Conservation (phyloP, 257 asterid species). For the Asclepias syriaca region DNA sequence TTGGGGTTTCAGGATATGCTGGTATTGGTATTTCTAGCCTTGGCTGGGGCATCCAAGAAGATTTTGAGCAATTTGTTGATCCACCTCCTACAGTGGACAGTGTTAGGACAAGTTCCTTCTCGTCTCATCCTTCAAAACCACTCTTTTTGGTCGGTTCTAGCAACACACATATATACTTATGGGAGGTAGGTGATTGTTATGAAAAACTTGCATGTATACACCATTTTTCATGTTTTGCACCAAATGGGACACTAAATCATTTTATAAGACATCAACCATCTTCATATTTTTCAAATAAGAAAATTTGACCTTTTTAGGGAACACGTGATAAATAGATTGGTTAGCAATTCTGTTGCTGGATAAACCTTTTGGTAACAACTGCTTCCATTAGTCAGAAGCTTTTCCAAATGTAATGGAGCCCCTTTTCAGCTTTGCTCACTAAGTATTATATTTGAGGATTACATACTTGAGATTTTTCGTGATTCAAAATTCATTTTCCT, state of each 20-base stretch:
- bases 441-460: background rate
- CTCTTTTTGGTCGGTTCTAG: slow-evolving; percentile 94
- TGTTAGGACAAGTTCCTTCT: slow-evolving; percentile 71
- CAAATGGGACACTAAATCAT: background rate
- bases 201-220: background rate
- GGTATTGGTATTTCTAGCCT: slow-evolving; percentile 56
- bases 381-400: background rate
- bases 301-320: slow-evolving; percentile 3
- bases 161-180: slow-evolving; percentile 83
- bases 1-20: slow-evolving; percentile 61
- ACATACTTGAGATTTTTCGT: background rate
- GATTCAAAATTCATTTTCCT: background rate
- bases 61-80: slow-evolving; percentile 73
- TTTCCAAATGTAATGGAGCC: background rate
- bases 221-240: background rate
- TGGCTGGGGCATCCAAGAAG: slow-evolving; percentile 91
- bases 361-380: slow-evolving; percentile 1
- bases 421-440: background rate
- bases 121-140: slow-evolving; percentile 88
- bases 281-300: background rate
- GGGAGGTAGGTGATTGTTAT: slow-evolving; percentile 64
- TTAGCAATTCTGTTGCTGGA: background rate
- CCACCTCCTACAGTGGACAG: slow-evolving; percentile 80
- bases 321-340: background rate
- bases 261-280: background rate